These are phyloP conservation scores for Paramecium pentaurelia DNA, from an alignment of 73 alveolate species.

Conservation along the genomic window DNA sequence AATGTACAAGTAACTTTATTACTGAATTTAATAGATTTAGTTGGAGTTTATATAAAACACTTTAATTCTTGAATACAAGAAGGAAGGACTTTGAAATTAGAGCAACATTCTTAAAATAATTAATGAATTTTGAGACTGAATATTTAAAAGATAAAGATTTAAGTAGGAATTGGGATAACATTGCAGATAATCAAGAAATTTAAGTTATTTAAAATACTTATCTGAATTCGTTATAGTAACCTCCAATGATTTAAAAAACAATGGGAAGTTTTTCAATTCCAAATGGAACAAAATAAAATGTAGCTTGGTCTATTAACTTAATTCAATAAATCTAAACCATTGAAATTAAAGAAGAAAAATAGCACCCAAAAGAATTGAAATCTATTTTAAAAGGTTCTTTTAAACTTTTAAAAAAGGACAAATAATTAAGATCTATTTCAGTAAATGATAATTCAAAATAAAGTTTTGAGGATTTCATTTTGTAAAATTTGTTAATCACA, in stretches of 20 bases:
- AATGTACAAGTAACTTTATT: constrained; percentile 1
- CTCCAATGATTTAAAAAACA: neutral
- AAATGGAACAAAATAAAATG: neutral
- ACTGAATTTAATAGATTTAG: neutral
- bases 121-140: neutral
- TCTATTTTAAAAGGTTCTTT: neutral
- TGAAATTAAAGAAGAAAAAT: neutral
- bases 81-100: constrained; percentile 26
- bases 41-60: neutral
- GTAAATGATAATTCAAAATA: neutral
- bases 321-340: neutral
- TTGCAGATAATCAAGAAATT: neutral
- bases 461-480: neutral
- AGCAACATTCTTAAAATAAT: neutral
- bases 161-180: neutral
- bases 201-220: neutral
- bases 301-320: neutral
- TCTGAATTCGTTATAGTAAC: neutral
- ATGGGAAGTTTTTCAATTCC: neutral
- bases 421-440: neutral
- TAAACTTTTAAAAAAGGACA: neutral
- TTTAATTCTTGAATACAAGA: neutral
- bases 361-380: neutral
- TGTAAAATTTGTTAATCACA: neutral
- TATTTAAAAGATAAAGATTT: neutral